Base-by-base conservation (phyloP, 2,329 filamentous ascomycete species). In the Colletotrichum lindemuthianum region DNA sequence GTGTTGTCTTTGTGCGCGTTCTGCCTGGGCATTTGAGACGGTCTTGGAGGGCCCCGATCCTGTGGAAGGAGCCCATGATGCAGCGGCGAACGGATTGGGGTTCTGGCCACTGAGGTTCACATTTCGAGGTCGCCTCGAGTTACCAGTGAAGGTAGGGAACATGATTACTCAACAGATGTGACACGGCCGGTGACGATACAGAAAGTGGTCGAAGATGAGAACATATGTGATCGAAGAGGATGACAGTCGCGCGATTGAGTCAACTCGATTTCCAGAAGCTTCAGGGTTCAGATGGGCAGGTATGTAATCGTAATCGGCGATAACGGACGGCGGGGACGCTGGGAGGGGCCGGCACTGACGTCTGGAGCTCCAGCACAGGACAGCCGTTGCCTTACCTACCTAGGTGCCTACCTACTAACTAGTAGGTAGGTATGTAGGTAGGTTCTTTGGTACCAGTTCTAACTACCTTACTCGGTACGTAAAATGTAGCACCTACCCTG, bases 121-220 rank as follows among this genome's bases (percentile, higher is more conserved):
- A 76, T 97, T 94, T 69, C 96, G 90, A 67, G 91, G 90, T 70
- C 92, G 91, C 73, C 92, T 90, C 71, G 93, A 92, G 78, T 81
- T 92, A 71, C 96, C 96, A 32, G 92, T 96, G 80, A 99, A 99
- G 58, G 91, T 93, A 67, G 91, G 90, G 80, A 96, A 96, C 95
- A 97, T 97, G 74, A 70, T 74, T 75, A 74, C 58, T 63, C 40
- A 15, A 24, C 33, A 36, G 16, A 49, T 24, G 24, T 24, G 45
- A 49, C 57, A 33, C 9, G 11, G 59, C 37, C 24, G 54, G 44
- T 10, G 9, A 45, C 9, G n/a, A 41, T 51, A 39, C 41, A 12
- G 36, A n/a, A 24, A n/a, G 33, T 7, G 16, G 24, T 63, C 24
- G 4, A 37, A 24, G 39, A 9, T 47, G 7, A 43, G 64, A 54